Conservation (phyloP, 495 filamentous ascomycete genomes). For the Hamigera avellanea region DNA sequence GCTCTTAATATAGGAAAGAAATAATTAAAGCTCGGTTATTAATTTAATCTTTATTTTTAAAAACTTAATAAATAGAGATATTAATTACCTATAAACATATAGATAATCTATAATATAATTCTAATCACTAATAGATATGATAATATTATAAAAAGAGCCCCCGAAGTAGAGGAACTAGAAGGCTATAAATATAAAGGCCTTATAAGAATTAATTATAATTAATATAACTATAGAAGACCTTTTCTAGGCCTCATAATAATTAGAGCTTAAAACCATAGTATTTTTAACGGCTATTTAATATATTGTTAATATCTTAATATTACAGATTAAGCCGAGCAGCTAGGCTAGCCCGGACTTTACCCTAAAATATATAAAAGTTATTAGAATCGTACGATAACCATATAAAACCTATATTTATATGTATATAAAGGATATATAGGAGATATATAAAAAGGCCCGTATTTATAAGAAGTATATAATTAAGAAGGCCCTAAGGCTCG, state of each 20-base stretch:
- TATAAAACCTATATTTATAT: not conserved
- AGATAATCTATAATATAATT: conserved; percentile 1
- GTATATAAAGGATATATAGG: not conserved
- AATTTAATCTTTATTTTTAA: conserved; percentile 1
- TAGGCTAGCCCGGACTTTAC: conserved; percentile 5
- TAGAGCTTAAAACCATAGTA: not conserved
- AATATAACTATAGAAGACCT: not conserved
- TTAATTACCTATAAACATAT: not conserved
- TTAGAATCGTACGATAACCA: conserved; percentile 1
- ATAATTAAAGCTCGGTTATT: conserved; percentile 1
- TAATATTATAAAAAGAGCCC: not conserved
- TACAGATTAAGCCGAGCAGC: conserved; percentile 1
- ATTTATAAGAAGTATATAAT: conserved; percentile 2
- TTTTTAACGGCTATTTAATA: not conserved
- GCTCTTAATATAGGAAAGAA: conserved; percentile 1
- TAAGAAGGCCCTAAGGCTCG: not conserved
- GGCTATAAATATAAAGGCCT: conserved; percentile 2
- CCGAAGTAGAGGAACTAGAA: conserved; percentile 7
- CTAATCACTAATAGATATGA: conserved; percentile 5
- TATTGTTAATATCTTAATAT: conserved; percentile 1
- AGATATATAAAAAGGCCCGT: not conserved
- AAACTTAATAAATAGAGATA: not conserved
- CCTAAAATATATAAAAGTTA: conserved; percentile 2
- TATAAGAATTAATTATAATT: not conserved
- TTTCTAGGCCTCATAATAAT: not conserved